Evolutionary conservation across 805 yeast genomes (phyloP), one percentile per base, ranked within the genome.

Genomic region (Candida silvicultrix): DNA sequence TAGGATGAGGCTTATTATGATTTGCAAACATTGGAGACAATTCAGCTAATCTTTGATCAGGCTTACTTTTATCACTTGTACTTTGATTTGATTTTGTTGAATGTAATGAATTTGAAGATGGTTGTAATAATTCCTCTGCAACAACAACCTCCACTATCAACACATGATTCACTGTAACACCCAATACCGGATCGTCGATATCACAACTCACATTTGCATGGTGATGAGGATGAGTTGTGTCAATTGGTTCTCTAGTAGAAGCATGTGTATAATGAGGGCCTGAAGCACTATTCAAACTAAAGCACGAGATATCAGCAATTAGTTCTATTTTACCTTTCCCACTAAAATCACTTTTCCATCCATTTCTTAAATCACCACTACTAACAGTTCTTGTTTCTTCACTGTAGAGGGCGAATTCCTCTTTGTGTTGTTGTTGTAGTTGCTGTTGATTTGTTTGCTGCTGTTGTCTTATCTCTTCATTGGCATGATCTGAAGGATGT

Each of bases 341-440:
- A 6, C 81, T 66, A 60, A 84, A 90, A 64, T 94, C 99, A 1
- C 94, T 80, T 63, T 94, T 94, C 99, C 99, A 94, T 4, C 99
- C 99, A 28, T 77, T 73, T 59, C 85, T 87, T 59, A 89, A 65
- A 49, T 87, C 96, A 11, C 97, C 97, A 45, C 81, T 76, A 12
- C 83, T 77, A 9, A 94, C 69, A 5, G 86, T 78, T 28, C 90
- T 74, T 8, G 77, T 75, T 57, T 90, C 96, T 62, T 89, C 95
- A 12, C 81, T 63, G 54, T 75, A 84, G 14, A 85, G 49, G 4
- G 69, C 66, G n/a, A 65, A 60, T 16, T 66, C 71, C 6, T 48
- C 49, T 34, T 58, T 56, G 19, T 56, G 45, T 39, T 60, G 62
- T 44, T 55, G 60, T n/a, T 60, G 48, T 48, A 54, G 60, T n/a